Conservation (phyloP, 2,329 filamentous ascomycete genomes). For the Talaromyces funiculosus region DNA sequence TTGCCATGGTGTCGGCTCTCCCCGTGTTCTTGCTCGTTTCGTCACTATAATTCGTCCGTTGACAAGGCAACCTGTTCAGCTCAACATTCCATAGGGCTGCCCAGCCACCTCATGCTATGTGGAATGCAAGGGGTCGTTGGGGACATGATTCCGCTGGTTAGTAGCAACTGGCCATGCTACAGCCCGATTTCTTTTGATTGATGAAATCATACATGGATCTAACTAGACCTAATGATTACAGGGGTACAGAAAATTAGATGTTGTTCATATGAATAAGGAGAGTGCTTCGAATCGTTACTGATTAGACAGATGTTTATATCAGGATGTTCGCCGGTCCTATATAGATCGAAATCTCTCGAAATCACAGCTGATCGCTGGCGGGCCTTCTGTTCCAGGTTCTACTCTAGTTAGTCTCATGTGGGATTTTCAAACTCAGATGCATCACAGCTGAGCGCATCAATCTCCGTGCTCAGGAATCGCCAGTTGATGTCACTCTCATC, state of each 20-base stretch:
- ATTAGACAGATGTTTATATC: not conserved
- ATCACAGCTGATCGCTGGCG: not conserved
- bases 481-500: not conserved
- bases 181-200: not conserved
- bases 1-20: conserved; percentile 3
- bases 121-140: not conserved
- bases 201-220: too few species aligned
- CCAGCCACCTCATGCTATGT: not conserved
- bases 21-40: not conserved
- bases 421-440: too few species aligned
- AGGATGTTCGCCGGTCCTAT: not conserved
- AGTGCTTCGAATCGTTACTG: not conserved
- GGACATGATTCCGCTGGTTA: not conserved
- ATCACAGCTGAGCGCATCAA: not conserved
- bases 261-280: not conserved
- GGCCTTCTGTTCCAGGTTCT: not conserved
- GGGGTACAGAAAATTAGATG: too few species aligned
- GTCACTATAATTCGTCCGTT: not conserved
- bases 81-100: not conserved
- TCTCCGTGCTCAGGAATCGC: not conserved
- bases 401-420: too few species aligned
- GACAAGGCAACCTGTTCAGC: conserved; percentile 8
- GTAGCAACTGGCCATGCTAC: not conserved
- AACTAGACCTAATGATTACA: too few species aligned
- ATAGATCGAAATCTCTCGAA: not conserved